Percentiles rank a stretch among this genome's conserved stretches.
phyloP scores from a whole-genome alignment of 2,329 filamentous ascomycete species.

The Pezicula carpinea region DNA sequence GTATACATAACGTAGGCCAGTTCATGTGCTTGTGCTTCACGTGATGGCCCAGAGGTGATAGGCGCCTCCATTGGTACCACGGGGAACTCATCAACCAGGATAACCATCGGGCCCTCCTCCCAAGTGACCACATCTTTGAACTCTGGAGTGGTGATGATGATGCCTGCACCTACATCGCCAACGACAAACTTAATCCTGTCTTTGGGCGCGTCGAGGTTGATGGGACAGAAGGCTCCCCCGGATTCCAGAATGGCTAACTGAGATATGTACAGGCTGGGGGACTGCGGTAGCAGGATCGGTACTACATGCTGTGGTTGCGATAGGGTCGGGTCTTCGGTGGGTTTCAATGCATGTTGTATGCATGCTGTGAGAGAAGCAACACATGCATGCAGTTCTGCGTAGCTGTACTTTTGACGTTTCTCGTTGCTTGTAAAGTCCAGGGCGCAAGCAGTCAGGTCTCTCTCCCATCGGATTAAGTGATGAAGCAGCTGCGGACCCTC shows the following conservation, averaged over 20 bases:
- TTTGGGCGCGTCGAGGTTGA: slow-evolving; percentile 71
- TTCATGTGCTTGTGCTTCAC: slow-evolving; percentile 14
- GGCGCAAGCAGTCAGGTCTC: slow-evolving; percentile 39
- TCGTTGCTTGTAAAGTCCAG: slow-evolving; percentile 59
- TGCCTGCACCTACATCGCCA: slow-evolving; percentile 64
- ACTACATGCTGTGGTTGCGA: slow-evolving; percentile 46
- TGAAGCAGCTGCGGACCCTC: slow-evolving; percentile 54
- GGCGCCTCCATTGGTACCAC: slow-evolving; percentile 2
- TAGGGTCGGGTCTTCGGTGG: slow-evolving; percentile 1
- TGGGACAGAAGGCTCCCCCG: slow-evolving; percentile 80
- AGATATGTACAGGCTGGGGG: slow-evolving; percentile 70
- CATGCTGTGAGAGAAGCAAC: slow-evolving; percentile 18
- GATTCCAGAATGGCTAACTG: slow-evolving; percentile 74
- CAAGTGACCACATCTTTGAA: slow-evolving; percentile 36
- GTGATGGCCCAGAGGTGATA: slow-evolving; percentile 1
- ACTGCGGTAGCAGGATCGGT: slow-evolving; percentile 75
- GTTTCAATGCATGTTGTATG: slow-evolving; percentile 16
- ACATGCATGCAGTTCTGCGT: slow-evolving; percentile 37
- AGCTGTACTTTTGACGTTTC: slow-evolving; percentile 21
- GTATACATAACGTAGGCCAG: slow-evolving; percentile 93
- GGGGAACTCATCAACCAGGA: slow-evolving; percentile 37
- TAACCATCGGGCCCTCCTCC: slow-evolving; percentile 29
- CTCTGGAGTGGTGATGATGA: slow-evolving; percentile 60
- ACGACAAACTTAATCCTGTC: slow-evolving; percentile 79
- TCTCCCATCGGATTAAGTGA: slow-evolving; percentile 50